Percentiles rank a stretch among this genome's conserved stretches.
Evolutionary conservation across 768 basidiomycete genomes (phyloP).

Genomic region (Daedalea quercina): DNA sequence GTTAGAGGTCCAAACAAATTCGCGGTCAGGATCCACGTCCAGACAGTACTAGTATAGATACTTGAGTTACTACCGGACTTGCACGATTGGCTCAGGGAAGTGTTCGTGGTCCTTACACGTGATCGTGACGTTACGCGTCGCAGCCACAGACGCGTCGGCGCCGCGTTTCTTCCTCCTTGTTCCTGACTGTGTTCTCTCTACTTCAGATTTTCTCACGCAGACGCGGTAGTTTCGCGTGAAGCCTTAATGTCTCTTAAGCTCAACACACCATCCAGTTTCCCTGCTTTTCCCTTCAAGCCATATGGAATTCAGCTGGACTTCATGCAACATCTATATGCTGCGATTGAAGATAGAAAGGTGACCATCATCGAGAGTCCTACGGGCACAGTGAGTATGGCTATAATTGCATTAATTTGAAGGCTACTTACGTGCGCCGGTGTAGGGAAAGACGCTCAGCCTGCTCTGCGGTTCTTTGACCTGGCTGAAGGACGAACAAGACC

Average conservation of each 20-base stretch:
- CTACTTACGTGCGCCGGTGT: not conserved
- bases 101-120: too few relatives aligned
- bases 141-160: not conserved
- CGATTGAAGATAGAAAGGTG: conserved; percentile 69
- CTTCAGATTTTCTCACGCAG: not conserved
- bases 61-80: too few relatives aligned
- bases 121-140: not conserved
- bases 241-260: conserved; percentile 34
- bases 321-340: conserved; percentile 80
- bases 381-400: conserved; percentile 69
- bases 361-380: conserved; percentile 88
- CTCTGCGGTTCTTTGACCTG: conserved; percentile 73
- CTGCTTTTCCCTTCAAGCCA: conserved; percentile 58
- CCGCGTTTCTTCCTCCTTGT: not conserved
- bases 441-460: conserved; percentile 87
- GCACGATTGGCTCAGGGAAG: too few relatives aligned
- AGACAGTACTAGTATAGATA: too few relatives aligned
- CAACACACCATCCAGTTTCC: conserved; percentile 59
- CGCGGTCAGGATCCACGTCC: too few relatives aligned
- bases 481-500: conserved; percentile 62
- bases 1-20: too few relatives aligned
- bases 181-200: not conserved
- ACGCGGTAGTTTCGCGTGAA: too few relatives aligned
- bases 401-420: not conserved
- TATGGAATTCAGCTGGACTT: conserved; percentile 81